Evolutionary conservation across 768 basidiomycete species (phyloP), one percentile per base, ranked within the genome.

Genomic region (Peribolospora kevripleyi): DNA sequence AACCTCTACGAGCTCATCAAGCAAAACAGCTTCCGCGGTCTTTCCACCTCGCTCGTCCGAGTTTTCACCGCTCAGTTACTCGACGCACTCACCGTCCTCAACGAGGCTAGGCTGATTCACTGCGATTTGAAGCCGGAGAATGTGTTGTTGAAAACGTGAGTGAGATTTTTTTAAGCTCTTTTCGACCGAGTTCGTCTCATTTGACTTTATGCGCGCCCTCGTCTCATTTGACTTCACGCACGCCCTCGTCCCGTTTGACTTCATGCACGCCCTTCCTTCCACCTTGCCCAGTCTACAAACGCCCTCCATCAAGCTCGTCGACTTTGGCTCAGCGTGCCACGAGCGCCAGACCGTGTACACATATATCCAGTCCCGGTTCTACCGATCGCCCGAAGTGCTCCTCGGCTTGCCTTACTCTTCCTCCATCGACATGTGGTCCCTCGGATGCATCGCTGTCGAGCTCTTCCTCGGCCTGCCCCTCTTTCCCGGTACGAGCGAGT

Each of bases 321-420:
- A 97, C 71, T 97, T 97, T 70, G 93, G 93, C 46, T 95, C 90
- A 4, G 88, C 93, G 13, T 98, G 93, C 66, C 90, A 95, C 66
- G 93, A 97, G 70, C 81, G 85, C 62, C 90, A 95, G 69, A 98
- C 91, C n/a, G 88, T 97, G 47, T 98, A 98, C 68, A 98, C 93
- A 3, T 98, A 98, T 70, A 97, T 98, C 66, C 93, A 98, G 65
- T 95, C 90, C 7, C 77, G 93, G 51, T 98, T 98, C 71, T 98
- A 98, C 67, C 83, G 93, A 48, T 91, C 86, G 2, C 93, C 93
- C 9, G 93, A 98, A 70, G 93, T 98, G 13, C 74, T 98, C 39
- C 73, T 98, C 37, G 88, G 88, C 10, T 79, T 95, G 67, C 80
- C 88, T 9, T 97, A 98, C 67, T 90, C 82, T 36, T 79, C 87